Conservation (phyloP, 2,329 filamentous ascomycete species). For the Huntiella omanensis region DNA sequence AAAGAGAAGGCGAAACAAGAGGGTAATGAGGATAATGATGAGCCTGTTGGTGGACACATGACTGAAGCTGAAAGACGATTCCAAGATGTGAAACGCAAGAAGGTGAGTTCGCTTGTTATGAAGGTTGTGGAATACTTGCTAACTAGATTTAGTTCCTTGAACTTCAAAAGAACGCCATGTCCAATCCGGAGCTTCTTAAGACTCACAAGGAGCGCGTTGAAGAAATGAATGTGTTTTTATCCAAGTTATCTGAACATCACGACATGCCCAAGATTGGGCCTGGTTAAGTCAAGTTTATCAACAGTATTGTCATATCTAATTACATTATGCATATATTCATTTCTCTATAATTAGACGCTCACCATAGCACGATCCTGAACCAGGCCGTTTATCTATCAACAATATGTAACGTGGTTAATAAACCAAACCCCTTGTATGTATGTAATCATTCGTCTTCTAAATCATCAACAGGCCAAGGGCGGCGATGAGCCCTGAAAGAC, state of each 20-base stretch:
- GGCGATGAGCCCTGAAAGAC: not conserved
- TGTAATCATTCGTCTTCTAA: too few species aligned
- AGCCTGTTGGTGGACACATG: slow-evolving; percentile 28
- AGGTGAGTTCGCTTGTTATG: slow-evolving; percentile 33
- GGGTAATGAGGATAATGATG: not conserved
- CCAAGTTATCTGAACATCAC: slow-evolving; percentile 85
- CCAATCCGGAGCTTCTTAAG: slow-evolving; percentile 63
- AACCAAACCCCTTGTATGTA: too few species aligned
- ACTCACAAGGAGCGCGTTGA: slow-evolving; percentile 95
- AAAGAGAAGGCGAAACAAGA: not conserved
- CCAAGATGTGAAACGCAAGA: slow-evolving; percentile 63
- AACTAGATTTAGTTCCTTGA: slow-evolving; percentile 48
- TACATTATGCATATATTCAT: too few species aligned
- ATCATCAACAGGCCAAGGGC: not conserved
- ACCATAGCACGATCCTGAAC: too few species aligned
- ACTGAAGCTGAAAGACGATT: slow-evolving; percentile 70
- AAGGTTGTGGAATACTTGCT: not conserved
- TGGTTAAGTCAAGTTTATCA: slow-evolving; percentile 22
- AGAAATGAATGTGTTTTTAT: slow-evolving; percentile 85
- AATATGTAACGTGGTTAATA: too few species aligned
- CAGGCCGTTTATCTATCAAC: too few species aligned
- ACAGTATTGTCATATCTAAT: too few species aligned
- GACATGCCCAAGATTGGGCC: slow-evolving; percentile 68
- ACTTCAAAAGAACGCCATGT: slow-evolving; percentile 40
- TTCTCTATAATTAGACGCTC: too few species aligned